Conservation (phyloP, 441 rosid species). For the Adansonia madagascariensis region DNA sequence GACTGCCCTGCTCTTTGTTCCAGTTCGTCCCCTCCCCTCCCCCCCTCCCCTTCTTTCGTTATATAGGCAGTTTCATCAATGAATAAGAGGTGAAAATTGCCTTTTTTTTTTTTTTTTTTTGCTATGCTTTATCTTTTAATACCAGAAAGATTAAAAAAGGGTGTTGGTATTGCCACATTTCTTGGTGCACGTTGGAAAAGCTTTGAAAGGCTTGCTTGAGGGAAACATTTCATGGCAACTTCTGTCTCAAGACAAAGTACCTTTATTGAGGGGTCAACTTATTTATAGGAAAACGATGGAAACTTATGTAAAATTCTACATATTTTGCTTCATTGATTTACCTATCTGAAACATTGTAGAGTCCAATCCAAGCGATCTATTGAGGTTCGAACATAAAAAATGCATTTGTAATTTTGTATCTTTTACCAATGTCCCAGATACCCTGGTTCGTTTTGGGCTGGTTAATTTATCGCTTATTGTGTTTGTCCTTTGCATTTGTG, state of each 20-base stretch:
- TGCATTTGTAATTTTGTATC: background rate
- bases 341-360: background rate
- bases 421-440: background rate
- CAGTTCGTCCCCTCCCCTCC: background rate
- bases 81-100: constrained; percentile 1
- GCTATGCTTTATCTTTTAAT: constrained; percentile 23
- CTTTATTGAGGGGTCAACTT: background rate
- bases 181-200: background rate
- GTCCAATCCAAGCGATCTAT: background rate
- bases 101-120: constrained; percentile 14
- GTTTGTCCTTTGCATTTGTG: background rate
- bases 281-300: background rate
- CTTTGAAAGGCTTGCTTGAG: background rate
- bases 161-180: constrained; percentile 13
- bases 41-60: background rate
- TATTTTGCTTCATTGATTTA: background rate
- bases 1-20: background rate
- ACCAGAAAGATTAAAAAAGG: constrained; percentile 24
- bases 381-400: background rate
- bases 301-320: constrained; percentile 3
- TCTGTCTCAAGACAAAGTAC: background rate
- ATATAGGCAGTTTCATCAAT: too few relatives aligned
- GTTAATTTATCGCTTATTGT: background rate
- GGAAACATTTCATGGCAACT: background rate
- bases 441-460: background rate